These are phyloP conservation scores for Lactarius tabidus DNA, from an alignment of 768 basidiomycete species.

Conservation along the genomic window DNA sequence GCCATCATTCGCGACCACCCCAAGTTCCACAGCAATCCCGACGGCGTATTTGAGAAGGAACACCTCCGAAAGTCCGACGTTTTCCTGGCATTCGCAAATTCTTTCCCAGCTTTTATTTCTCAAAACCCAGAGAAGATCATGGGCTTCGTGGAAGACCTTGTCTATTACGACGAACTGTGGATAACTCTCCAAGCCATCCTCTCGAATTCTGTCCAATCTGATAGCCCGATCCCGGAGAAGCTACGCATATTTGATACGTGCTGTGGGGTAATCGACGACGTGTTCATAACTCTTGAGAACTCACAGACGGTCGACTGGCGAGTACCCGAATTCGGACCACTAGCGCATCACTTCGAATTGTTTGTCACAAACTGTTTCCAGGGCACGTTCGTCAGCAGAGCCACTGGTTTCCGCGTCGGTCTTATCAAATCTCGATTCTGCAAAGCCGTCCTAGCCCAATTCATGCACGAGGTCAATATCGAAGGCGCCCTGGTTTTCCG, in stretches of 20 bases:
- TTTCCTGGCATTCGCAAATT: constrained; percentile 5
- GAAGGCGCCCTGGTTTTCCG: not conserved
- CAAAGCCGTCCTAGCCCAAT: constrained; percentile 2
- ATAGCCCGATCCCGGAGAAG: constrained; percentile 2
- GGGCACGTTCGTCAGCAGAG: constrained; percentile 3
- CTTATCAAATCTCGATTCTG: constrained; percentile 3
- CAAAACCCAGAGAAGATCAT: not conserved
- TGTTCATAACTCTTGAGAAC: not conserved
- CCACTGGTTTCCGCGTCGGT: not conserved
- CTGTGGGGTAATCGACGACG: constrained; percentile 4
- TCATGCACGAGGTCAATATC: not conserved
- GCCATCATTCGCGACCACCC: not conserved
- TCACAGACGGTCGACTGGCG: constrained; percentile 13
- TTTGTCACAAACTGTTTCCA: constrained; percentile 2
- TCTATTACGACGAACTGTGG: constrained; percentile 12
- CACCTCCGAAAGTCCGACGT: constrained; percentile 6
- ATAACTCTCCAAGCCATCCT: constrained; percentile 3
- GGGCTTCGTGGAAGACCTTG: not conserved
- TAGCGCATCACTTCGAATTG: constrained; percentile 5
- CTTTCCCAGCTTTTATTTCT: constrained; percentile 4
- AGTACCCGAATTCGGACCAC: constrained; percentile 7
- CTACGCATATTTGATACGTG: constrained; percentile 5
- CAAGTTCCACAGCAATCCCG: constrained; percentile 3
- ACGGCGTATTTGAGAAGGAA: constrained; percentile 10
- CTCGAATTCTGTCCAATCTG: not conserved